Percentiles rank a stretch among this genome's conserved stretches.
phyloP scores from a whole-genome alignment of 352 stramenopile genomes.

The Globisporangium irregulare region DNA sequence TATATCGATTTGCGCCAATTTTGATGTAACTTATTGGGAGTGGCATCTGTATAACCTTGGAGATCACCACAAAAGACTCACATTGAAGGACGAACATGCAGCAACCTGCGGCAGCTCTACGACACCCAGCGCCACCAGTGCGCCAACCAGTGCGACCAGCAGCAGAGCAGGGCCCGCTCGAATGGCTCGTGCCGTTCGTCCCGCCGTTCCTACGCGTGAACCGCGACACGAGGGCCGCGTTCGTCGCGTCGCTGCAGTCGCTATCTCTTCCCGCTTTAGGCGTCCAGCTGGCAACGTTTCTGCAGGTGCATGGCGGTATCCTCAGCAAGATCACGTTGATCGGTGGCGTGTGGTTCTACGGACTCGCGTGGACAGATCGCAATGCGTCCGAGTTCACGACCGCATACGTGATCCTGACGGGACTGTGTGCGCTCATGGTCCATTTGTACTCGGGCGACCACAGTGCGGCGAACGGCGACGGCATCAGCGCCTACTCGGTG shows the following conservation, averaged over 20 bases:
- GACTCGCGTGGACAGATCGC: slow-evolving; percentile 44
- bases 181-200: slow-evolving; percentile 83
- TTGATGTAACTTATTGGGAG: too few relatives aligned
- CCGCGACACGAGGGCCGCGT: slow-evolving; percentile 55
- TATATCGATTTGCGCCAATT: too few relatives aligned
- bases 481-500: slow-evolving; percentile 78
- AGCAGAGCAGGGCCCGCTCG: slow-evolving; percentile 37
- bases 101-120: slow-evolving; percentile 4
- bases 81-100: background rate
- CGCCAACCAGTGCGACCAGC: background rate
- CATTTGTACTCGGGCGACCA: slow-evolving; percentile 33
- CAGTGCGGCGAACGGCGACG: slow-evolving; percentile 11
- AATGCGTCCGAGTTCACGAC: slow-evolving; percentile 51
- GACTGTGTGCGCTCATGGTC: slow-evolving; percentile 35
- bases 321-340: slow-evolving; percentile 23
- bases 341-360: slow-evolving; percentile 36
- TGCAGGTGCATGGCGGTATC: slow-evolving; percentile 24
- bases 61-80: background rate
- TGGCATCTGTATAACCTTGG: too few relatives aligned
- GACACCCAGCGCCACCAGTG: background rate
- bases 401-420: slow-evolving; percentile 62
- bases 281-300: slow-evolving; percentile 14
- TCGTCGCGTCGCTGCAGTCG: slow-evolving; percentile 36
- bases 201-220: slow-evolving; percentile 79
- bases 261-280: slow-evolving; percentile 18